phyloP scores from a whole-genome alignment of 768 basidiomycete species.

The Leccinum ochraceum region DNA sequence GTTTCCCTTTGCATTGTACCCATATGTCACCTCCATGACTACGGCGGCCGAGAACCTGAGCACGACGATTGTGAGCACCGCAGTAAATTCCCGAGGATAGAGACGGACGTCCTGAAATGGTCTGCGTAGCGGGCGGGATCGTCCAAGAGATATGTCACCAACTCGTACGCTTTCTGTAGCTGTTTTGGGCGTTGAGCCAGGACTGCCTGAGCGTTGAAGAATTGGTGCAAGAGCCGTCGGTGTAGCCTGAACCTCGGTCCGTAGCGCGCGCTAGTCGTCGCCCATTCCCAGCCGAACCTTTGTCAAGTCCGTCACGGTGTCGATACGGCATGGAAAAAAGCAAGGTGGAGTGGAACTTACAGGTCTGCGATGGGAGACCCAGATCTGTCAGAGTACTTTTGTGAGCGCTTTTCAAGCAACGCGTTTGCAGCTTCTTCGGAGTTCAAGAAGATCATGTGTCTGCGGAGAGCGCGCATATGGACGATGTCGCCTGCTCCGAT shows the following conservation, averaged over 20 bases:
- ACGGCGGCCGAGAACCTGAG: background rate
- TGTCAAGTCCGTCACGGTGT: background rate
- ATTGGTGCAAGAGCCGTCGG: constrained; percentile 22
- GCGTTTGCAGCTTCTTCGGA: constrained; percentile 46
- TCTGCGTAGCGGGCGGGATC: constrained; percentile 9
- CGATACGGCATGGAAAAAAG: background rate
- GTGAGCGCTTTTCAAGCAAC: constrained; percentile 52
- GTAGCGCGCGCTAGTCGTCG: constrained; percentile 16
- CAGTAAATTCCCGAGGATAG: background rate
- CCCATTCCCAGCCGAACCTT: constrained; percentile 26
- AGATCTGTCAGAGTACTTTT: constrained; percentile 45
- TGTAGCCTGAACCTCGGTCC: constrained; percentile 26
- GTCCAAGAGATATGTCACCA: constrained; percentile 8
- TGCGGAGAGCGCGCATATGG: constrained; percentile 36
- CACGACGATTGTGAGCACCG: background rate
- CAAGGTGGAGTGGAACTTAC: constrained; percentile 3
- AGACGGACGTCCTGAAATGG: constrained; percentile 16
- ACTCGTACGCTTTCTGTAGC: constrained; percentile 12
- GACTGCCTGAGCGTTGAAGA: constrained; percentile 14
- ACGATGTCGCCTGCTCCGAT: background rate
- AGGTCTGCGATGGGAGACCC: background rate
- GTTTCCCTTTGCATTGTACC: background rate
- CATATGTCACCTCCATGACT: background rate
- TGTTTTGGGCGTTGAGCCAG: constrained; percentile 19
- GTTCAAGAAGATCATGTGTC: constrained; percentile 52